phyloP scores from a whole-genome alignment of 805 yeast genomes.

The Wickerhamiella dianesei region DNA sequence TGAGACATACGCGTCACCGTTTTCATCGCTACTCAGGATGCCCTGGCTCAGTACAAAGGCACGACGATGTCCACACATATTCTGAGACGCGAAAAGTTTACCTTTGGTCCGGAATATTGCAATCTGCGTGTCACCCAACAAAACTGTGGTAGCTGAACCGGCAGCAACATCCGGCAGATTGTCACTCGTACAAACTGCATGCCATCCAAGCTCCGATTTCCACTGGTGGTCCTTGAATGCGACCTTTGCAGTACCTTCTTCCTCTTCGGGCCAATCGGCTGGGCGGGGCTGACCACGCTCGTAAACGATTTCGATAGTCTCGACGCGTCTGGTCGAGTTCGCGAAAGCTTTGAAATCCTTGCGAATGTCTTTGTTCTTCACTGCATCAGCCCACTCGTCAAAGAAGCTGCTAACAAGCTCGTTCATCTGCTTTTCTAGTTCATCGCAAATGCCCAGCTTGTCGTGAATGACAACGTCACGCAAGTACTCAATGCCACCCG shows the following conservation, averaged over 20 bases:
- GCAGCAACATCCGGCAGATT: constrained; percentile 23
- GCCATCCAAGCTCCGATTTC: constrained; percentile 25
- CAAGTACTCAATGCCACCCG: constrained; percentile 29
- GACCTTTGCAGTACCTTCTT: constrained; percentile 15
- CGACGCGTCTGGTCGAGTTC: constrained; percentile 24
- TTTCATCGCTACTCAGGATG: constrained; percentile 24
- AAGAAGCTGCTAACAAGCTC: constrained; percentile 25
- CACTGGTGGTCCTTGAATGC: constrained; percentile 25
- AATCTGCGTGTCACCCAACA: constrained; percentile 28
- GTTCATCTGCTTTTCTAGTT: constrained; percentile 27
- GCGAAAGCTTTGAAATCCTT: constrained; percentile 25
- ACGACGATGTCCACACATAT: constrained; percentile 32
- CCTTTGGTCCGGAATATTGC: constrained; percentile 27
- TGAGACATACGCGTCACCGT: constrained; percentile 24
- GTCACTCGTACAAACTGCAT: constrained; percentile 19
- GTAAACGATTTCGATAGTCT: constrained; percentile 25
- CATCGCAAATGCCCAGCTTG: constrained; percentile 27
- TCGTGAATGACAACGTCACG: constrained; percentile 26
- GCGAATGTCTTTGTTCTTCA: constrained; percentile 18
- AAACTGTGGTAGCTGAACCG: constrained; percentile 25
- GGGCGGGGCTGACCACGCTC: constrained; percentile 30
- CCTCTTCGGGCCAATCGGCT: constrained; percentile 25
- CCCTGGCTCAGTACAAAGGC: constrained; percentile 30
- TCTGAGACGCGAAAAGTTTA: constrained; percentile 28
- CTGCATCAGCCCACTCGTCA: constrained; percentile 28